phyloP scores from a whole-genome alignment of 805 yeast species.

The Barnettozyma sp. region DNA sequence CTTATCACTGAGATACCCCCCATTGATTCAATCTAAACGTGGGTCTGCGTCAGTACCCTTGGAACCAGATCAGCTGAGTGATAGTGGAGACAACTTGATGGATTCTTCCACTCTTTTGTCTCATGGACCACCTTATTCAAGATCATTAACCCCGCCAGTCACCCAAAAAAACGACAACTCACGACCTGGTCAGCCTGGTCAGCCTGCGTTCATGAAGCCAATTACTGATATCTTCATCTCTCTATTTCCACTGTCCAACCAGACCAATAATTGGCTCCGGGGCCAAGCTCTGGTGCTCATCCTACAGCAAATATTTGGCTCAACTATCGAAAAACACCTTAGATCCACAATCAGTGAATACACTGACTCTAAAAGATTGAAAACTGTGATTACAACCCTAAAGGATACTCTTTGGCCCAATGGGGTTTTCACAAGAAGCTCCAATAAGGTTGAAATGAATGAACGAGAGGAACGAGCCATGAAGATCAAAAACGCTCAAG shows the following conservation, averaged over 20 bases:
- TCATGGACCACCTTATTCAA: neutral
- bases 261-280: constrained; percentile 67
- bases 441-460: constrained; percentile 28
- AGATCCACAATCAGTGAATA: constrained; percentile 34
- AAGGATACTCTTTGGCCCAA: constrained; percentile 42
- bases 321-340: constrained; percentile 64
- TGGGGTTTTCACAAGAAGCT: constrained; percentile 34
- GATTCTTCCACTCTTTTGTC: neutral
- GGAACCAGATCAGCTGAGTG: constrained; percentile 1
- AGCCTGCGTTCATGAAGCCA: constrained; percentile 61
- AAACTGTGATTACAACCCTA: constrained; percentile 31
- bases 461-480: constrained; percentile 43
- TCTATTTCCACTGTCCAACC: constrained; percentile 53
- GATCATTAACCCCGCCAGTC: constrained; percentile 1
- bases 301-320: constrained; percentile 80
- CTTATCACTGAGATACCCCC: constrained; percentile 8
- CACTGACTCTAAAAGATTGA: constrained; percentile 39
- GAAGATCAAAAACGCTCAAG: constrained; percentile 45
- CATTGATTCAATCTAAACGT: constrained; percentile 13
- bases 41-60: constrained; percentile 5
- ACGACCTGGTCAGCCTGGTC: neutral
- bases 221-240: constrained; percentile 70
- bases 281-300: constrained; percentile 79
- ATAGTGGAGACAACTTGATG: neutral
- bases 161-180: neutral